Percentiles rank a stretch among this genome's conserved stretches.
These are phyloP conservation scores for Boechera divaricarpa DNA, from an alignment of 345 rosid genomes.

Conservation along the genomic window DNA sequence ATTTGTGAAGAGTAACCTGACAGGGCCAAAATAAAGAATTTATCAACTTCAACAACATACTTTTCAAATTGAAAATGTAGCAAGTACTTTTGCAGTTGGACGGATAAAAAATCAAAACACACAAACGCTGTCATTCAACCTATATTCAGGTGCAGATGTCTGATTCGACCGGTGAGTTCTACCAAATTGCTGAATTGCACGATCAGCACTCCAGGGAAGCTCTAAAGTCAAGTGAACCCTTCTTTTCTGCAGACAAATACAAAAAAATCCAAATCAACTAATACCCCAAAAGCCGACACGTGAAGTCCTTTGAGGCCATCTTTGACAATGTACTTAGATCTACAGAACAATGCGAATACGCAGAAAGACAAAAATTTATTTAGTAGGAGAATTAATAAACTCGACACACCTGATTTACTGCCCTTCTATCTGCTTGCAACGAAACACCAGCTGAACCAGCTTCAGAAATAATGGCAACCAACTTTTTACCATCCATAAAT, in stretches of 20 bases:
- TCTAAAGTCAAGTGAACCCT: conserved; percentile 96
- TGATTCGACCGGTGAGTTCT: conserved; percentile 98
- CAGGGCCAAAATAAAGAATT: conserved; percentile 33
- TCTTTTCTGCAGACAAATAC: conserved; percentile 66
- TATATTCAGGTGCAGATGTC: conserved; percentile 98
- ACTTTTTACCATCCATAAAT: conserved; percentile 97
- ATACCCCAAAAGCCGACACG: conserved; percentile 1
- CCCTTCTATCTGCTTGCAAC: conserved; percentile 98
- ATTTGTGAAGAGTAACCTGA: conserved; percentile 86
- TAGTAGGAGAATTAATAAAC: conserved; percentile 25
- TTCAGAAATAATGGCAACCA: conserved; percentile 94
- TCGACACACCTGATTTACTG: conserved; percentile 72
- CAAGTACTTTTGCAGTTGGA: conserved; percentile 12
- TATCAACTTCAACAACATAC: conserved; percentile 28
- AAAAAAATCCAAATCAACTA: conserved; percentile 27
- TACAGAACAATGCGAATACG: conserved; percentile 6
- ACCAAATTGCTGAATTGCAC: conserved; percentile 99
- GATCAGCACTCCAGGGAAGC: conserved; percentile 99
- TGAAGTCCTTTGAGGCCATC: conserved; percentile 22
- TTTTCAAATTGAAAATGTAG: conserved; percentile 9
- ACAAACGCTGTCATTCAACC: conserved; percentile 55
- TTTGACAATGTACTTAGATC: conserved; percentile 13
- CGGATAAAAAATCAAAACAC: conserved; percentile 27
- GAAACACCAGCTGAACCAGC: conserved; percentile 99
- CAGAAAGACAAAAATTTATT: neutral